These are phyloP conservation scores for Antrodiella citrinella DNA, from an alignment of 768 basidiomycete genomes.

Conservation along the genomic window DNA sequence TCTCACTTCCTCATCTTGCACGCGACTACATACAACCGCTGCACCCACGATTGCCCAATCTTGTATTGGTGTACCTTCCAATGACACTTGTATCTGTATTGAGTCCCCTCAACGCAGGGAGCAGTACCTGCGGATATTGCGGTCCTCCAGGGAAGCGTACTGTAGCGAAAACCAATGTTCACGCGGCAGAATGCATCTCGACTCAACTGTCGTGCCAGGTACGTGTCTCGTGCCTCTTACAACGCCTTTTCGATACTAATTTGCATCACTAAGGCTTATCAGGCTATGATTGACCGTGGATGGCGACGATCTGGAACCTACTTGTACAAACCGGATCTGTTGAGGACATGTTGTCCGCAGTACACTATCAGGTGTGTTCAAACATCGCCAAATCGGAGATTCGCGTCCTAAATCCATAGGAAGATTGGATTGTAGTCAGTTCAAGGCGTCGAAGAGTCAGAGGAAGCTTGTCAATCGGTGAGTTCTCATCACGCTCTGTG, in stretches of 20 bases:
- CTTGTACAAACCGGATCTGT: conserved; percentile 85
- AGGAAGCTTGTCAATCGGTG: conserved; percentile 69
- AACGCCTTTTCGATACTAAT: not conserved
- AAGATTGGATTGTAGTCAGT: conserved; percentile 60
- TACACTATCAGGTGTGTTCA: conserved; percentile 79
- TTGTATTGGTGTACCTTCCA: too few species aligned
- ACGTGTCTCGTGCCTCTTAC: conserved; percentile 10
- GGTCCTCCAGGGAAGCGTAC: conserved; percentile 44
- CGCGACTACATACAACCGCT: too few species aligned
- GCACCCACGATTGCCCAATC: too few species aligned
- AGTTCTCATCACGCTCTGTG: conserved; percentile 5
- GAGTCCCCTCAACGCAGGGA: conserved; percentile 11
- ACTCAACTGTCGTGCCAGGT: conserved; percentile 48
- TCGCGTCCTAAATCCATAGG: not conserved
- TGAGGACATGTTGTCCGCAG: conserved; percentile 81
- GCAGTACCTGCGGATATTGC: conserved; percentile 63
- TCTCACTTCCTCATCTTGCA: too few species aligned
- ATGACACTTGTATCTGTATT: conserved; percentile 13
- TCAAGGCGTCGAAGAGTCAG: conserved; percentile 67
- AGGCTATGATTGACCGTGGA: conserved; percentile 75
- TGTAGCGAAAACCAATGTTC: conserved; percentile 30
- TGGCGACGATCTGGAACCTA: conserved; percentile 81
- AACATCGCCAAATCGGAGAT: not conserved
- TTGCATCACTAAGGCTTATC: conserved; percentile 48
- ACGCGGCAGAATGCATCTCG: conserved; percentile 42